These are phyloP conservation scores for Aspergillus wentii DNA, from an alignment of 495 filamentous ascomycete genomes.

Conservation along the genomic window DNA sequence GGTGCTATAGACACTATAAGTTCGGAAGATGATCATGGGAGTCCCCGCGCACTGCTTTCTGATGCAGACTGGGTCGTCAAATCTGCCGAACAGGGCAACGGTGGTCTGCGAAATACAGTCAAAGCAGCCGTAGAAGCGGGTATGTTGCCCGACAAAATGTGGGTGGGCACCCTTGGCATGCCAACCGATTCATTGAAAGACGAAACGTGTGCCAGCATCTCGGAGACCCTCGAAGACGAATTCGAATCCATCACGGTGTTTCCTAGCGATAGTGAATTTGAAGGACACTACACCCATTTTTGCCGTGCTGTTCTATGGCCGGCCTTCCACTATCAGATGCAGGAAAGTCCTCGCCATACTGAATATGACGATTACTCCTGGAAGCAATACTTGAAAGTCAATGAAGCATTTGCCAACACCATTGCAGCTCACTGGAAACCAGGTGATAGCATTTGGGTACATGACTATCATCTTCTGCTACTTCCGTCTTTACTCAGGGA, in stretches of 20 bases:
- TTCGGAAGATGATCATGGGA: conserved; percentile 14
- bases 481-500: conserved; percentile 77
- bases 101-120: conserved; percentile 78
- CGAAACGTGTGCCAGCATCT: conserved; percentile 66
- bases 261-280: conserved; percentile 76
- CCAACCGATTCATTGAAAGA: conserved; percentile 74
- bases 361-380: conserved; percentile 93
- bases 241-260: conserved; percentile 75
- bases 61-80: conserved; percentile 70
- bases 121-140: conserved; percentile 61
- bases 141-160: conserved; percentile 58
- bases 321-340: conserved; percentile 90
- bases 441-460: conserved; percentile 83
- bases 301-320: conserved; percentile 85
- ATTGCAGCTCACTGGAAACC: conserved; percentile 80
- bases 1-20: background rate
- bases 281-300: conserved; percentile 84
- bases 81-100: conserved; percentile 79
- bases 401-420: conserved; percentile 80
- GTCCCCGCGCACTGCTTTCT: conserved; percentile 53
- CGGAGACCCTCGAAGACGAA: conserved; percentile 68
- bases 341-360: conserved; percentile 89
- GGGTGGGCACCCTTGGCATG: conserved; percentile 86
- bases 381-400: conserved; percentile 82
- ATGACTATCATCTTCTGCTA: conserved; percentile 85